Evolutionary conservation across 208 protist genomes (phyloP).

Genomic region (Herpetomonas tarakana): DNA sequence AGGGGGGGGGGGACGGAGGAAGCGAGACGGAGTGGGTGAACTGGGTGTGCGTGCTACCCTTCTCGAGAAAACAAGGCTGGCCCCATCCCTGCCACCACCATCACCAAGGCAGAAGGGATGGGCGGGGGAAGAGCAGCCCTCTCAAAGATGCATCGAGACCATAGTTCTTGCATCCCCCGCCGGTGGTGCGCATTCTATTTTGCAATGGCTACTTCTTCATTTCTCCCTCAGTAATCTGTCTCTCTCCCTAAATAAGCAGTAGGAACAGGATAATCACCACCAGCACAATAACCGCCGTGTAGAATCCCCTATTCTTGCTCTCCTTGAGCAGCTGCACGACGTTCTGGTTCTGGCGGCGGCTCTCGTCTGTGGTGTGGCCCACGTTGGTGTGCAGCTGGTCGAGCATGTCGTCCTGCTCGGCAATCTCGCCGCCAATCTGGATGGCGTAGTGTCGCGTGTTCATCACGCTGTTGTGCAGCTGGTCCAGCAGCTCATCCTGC

Average conservation of each 20-base stretch:
- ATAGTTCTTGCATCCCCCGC: too few species aligned
- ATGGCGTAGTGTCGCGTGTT: slow-evolving; percentile 80
- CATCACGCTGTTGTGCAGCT: slow-evolving; percentile 82
- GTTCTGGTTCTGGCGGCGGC: slow-evolving; percentile 74
- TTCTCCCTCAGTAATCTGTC: too few species aligned
- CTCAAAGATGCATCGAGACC: too few species aligned
- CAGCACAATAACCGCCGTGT: slow-evolving; percentile 52
- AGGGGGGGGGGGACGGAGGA: too few species aligned
- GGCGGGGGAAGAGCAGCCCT: too few species aligned
- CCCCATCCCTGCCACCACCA: too few species aligned
- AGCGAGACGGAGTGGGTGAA: too few species aligned
- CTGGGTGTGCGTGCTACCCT: too few species aligned
- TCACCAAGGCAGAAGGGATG: too few species aligned
- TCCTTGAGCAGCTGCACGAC: slow-evolving; percentile 64
- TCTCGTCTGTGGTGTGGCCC: slow-evolving; percentile 55
- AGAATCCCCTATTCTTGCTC: slow-evolving; percentile 74
- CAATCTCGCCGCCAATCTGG: slow-evolving; percentile 66
- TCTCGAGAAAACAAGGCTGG: too few species aligned
- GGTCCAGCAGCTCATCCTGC: slow-evolving; percentile 77
- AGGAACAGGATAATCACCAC: slow-evolving; percentile 71
- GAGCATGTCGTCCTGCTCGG: slow-evolving; percentile 76
- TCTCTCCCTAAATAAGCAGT: slow-evolving; percentile 33
- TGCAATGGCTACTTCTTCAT: too few species aligned
- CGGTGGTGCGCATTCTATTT: too few species aligned
- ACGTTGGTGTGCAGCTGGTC: slow-evolving; percentile 59